Conservation (phyloP, 1,284 basidiomycete species). For the Singerocomus inundabilis region DNA sequence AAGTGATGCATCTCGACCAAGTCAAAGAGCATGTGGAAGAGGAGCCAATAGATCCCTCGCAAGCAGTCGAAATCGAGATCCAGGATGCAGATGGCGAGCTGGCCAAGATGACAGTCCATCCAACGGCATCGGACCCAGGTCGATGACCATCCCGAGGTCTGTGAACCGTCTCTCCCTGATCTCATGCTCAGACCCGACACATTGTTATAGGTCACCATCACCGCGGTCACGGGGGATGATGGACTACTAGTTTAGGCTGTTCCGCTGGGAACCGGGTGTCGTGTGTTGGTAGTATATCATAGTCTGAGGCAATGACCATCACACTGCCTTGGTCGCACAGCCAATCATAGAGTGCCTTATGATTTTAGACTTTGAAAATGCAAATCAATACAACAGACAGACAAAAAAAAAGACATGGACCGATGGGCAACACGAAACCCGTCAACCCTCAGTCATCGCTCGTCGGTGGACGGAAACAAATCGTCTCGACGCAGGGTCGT, state of each 20-base stretch:
- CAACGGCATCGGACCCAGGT: conserved; percentile 26
- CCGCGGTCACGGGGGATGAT: neutral
- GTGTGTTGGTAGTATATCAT: too few species aligned
- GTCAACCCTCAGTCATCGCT: conserved; percentile 4
- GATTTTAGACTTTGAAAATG: too few species aligned
- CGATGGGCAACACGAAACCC: neutral
- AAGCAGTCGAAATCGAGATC: conserved; percentile 49
- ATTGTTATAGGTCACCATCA: neutral
- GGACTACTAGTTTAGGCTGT: neutral
- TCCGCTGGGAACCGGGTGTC: neutral
- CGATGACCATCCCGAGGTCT: conserved; percentile 1
- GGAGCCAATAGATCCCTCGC: conserved; percentile 14
- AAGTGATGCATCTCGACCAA: conserved; percentile 68
- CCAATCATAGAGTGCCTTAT: too few species aligned
- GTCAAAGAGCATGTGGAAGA: conserved; percentile 37
- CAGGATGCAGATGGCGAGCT: conserved; percentile 64
- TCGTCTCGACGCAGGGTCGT: conserved; percentile 20
- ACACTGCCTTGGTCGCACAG: too few species aligned
- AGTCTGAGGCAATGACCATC: neutral
- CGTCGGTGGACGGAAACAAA: conserved; percentile 8
- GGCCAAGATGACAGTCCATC: conserved; percentile 53
- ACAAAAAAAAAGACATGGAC: neutral
- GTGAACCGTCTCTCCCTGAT: neutral
- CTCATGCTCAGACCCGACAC: neutral
- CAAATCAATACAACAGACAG: conserved; percentile 10